A percentile compares a stretch with the other conserved stretches of the same genome.
Conservation (phyloP, 2,329 filamentous ascomycete genomes). For the Graphilbum sp. region DNA sequence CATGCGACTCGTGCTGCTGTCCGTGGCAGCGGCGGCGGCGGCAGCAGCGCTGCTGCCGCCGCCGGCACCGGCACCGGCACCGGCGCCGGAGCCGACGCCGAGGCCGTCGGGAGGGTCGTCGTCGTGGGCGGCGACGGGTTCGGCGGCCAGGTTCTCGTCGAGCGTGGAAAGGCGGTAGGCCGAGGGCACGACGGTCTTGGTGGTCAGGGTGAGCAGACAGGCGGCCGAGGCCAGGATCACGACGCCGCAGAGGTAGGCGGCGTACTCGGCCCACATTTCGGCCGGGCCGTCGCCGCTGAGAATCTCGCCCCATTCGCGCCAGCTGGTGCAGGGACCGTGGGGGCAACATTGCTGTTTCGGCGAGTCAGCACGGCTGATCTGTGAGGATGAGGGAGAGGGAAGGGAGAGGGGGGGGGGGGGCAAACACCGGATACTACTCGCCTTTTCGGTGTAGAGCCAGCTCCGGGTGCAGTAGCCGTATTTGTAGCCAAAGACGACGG, state of each 20-base stretch:
- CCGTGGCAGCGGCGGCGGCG: conserved; percentile 5
- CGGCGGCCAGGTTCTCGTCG: conserved; percentile 80
- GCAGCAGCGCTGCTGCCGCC: conserved; percentile 5
- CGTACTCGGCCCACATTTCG: conserved; percentile 54
- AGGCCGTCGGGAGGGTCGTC: conserved; percentile 21
- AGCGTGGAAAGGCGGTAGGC: conserved; percentile 73
- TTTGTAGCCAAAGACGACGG: conserved; percentile 77
- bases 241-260: conserved; percentile 57
- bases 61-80: conserved; percentile 1
- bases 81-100: conserved; percentile 4
- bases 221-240: conserved; percentile 53
- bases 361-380: background rate
- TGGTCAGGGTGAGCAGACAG: conserved; percentile 68
- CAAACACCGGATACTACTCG: conserved; percentile 17
- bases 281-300: conserved; percentile 28
- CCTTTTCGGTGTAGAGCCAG: conserved; percentile 62
- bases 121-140: conserved; percentile 21
- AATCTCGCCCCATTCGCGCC: conserved; percentile 38
- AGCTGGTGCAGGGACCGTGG: conserved; percentile 36
- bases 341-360: conserved; percentile 38
- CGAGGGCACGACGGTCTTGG: conserved; percentile 89
- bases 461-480: conserved; percentile 60
- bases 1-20: no score
- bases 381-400: background rate
- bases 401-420: no score